phyloP scores from a whole-genome alignment of 306 rosid genomes.

The Echinosophora koreensis region DNA sequence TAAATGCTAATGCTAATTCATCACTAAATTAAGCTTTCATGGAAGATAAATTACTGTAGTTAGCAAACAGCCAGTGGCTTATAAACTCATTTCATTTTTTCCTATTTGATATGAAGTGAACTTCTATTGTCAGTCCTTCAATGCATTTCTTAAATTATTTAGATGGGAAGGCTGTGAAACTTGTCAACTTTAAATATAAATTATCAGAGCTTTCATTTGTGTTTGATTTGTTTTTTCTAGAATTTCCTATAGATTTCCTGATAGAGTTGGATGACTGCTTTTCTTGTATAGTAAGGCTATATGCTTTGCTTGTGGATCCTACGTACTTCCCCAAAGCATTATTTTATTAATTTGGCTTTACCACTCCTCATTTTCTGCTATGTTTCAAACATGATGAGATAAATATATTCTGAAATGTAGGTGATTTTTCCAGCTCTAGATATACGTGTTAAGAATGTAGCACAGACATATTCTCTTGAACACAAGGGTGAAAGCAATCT shows the following conservation, averaged over 20 bases:
- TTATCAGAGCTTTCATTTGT: constrained; percentile 15
- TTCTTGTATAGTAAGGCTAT: neutral
- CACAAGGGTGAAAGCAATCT: constrained; percentile 96
- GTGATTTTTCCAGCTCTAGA: constrained; percentile 98
- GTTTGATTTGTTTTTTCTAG: constrained; percentile 27
- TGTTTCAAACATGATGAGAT: constrained; percentile 40
- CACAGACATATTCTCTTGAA: constrained; percentile 96
- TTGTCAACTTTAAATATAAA: constrained; percentile 28
- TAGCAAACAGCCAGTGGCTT: constrained; percentile 32
- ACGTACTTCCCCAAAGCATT: constrained; percentile 20
- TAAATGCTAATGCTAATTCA: constrained; percentile 20
- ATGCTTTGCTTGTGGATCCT: constrained; percentile 20
- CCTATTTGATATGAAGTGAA: neutral
- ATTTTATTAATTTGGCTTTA: constrained; percentile 29
- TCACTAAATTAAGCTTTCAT: constrained; percentile 35
- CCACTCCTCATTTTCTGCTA: constrained; percentile 38
- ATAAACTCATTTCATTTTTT: constrained; percentile 26
- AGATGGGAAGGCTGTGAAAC: constrained; percentile 19
- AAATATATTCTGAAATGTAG: constrained; percentile 59
- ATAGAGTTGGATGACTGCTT: constrained; percentile 25
- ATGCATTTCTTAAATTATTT: constrained; percentile 5
- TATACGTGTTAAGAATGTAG: constrained; percentile 99
- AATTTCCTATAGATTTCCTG: constrained; percentile 27
- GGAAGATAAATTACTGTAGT: constrained; percentile 21
- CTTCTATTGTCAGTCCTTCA: constrained; percentile 18